Conservation (phyloP, 2,329 filamentous ascomycete species). For the Magnaporthiopsis incrustans region DNA sequence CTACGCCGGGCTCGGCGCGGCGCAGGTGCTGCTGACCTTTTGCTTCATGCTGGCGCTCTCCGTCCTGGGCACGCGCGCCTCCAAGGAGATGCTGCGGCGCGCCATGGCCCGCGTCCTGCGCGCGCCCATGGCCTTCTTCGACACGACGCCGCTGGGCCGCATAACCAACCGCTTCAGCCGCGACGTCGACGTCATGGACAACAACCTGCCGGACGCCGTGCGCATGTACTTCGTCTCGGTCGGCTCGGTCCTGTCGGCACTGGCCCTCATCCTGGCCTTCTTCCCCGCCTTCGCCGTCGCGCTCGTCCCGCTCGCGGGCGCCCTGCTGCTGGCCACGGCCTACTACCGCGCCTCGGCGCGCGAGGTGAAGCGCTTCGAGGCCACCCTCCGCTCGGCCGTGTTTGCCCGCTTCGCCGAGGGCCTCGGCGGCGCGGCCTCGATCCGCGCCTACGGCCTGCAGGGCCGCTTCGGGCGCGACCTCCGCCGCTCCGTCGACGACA, state of each 20-base stretch:
- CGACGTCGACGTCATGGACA: constrained; percentile 96
- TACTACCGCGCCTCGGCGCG: constrained; percentile 90
- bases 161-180: constrained; percentile 96
- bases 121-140: constrained; percentile 84
- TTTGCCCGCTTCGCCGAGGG: constrained; percentile 91
- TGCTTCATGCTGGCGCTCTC: constrained; percentile 71
- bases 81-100: constrained; percentile 70
- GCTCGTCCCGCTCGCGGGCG: constrained; percentile 55
- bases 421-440: constrained; percentile 73
- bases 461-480: constrained; percentile 65
- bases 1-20: constrained; percentile 62
- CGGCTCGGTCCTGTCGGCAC: constrained; percentile 73
- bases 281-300: constrained; percentile 77
- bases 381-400: constrained; percentile 76
- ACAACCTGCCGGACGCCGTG: constrained; percentile 79
- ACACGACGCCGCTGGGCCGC: constrained; percentile 88
- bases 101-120: constrained; percentile 72
- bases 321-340: constrained; percentile 74
- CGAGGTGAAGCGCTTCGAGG: constrained; percentile 90
- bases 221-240: constrained; percentile 88
- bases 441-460: constrained; percentile 81
- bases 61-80: constrained; percentile 70
- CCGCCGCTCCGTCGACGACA: constrained; percentile 69
- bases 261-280: constrained; percentile 86
- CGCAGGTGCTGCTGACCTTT: constrained; percentile 71